Conservation (phyloP, 2,329 filamentous ascomycete species). For the Aphanoascus verrucosus region DNA sequence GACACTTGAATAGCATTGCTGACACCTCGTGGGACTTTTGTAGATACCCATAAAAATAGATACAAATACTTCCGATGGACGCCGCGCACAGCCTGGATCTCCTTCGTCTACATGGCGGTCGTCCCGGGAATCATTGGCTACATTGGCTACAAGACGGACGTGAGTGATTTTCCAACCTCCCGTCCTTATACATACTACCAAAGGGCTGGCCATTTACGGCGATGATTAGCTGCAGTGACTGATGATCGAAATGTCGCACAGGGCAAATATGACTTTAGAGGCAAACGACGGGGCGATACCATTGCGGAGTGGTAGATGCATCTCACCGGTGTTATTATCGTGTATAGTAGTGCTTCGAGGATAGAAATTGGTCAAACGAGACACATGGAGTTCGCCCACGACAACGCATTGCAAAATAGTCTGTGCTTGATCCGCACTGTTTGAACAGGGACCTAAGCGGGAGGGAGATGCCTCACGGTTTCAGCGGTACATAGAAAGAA, state of each 20-base stretch:
- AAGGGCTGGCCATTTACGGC: not conserved
- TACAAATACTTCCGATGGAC: slow-evolving; percentile 97
- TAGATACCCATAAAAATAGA: slow-evolving; percentile 74
- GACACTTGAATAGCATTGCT: not conserved
- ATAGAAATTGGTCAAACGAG: too few species aligned
- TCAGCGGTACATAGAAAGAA: slow-evolving; percentile 1
- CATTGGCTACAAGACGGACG: slow-evolving; percentile 70
- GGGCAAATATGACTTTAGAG: slow-evolving; percentile 78
- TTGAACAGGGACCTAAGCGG: not conserved
- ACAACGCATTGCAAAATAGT: too few species aligned
- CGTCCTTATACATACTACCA: not conserved
- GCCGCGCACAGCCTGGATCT: slow-evolving; percentile 65
- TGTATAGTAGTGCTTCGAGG: not conserved
- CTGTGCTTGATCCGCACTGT: too few species aligned
- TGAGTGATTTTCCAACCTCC: slow-evolving; percentile 43
- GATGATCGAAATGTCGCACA: slow-evolving; percentile 31
- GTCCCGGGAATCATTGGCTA: slow-evolving; percentile 62
- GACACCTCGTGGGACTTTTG: not conserved
- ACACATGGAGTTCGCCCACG: too few species aligned
- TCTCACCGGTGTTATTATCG: not conserved
- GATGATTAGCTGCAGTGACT: not conserved
- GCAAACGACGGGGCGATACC: slow-evolving; percentile 80
- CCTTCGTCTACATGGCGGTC: slow-evolving; percentile 62
- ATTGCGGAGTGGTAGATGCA: slow-evolving; percentile 58
- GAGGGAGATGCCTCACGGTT: not conserved